Conservation (phyloP, 495 filamentous ascomycete species). For the Hamigera avellanea region DNA sequence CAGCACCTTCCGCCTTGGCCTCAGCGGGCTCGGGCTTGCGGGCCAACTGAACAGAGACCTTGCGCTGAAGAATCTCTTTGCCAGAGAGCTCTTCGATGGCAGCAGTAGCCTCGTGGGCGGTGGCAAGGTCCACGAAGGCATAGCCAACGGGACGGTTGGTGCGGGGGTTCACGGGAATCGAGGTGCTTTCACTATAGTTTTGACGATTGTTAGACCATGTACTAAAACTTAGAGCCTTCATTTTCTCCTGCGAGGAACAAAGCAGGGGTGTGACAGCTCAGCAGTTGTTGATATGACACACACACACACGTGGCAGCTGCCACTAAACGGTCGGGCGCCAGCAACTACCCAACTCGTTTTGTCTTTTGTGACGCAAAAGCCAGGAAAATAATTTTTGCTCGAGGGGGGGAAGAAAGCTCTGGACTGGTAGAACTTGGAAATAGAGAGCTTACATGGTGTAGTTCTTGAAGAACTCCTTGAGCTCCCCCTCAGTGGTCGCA, state of each 20-base stretch:
- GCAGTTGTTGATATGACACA: too few species aligned
- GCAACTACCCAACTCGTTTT: too few species aligned
- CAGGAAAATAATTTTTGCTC: neutral
- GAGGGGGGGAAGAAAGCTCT: neutral
- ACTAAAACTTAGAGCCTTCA: neutral
- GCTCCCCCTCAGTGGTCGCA: constrained; percentile 98
- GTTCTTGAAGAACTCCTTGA: constrained; percentile 97
- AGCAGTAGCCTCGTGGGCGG: constrained; percentile 83
- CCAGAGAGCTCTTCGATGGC: constrained; percentile 91
- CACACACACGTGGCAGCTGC: constrained; percentile 1
- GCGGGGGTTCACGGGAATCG: constrained; percentile 97
- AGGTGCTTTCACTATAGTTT: constrained; percentile 76
- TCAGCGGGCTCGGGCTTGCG: constrained; percentile 86
- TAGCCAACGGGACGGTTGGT: constrained; percentile 97
- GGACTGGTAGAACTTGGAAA: constrained; percentile 1
- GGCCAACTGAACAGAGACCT: constrained; percentile 96
- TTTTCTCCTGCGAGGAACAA: too few species aligned
- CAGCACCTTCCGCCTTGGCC: constrained; percentile 60
- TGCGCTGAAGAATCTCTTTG: constrained; percentile 92
- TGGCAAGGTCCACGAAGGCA: constrained; percentile 95
- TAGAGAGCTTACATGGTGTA: constrained; percentile 81
- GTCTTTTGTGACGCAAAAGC: too few species aligned
- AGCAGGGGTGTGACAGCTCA: too few species aligned
- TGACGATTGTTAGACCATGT: neutral
- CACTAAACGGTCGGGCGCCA: constrained; percentile 1